These are phyloP conservation scores for Neonectria ditissima DNA, from an alignment of 2,329 filamentous ascomycete species.

Conservation along the genomic window DNA sequence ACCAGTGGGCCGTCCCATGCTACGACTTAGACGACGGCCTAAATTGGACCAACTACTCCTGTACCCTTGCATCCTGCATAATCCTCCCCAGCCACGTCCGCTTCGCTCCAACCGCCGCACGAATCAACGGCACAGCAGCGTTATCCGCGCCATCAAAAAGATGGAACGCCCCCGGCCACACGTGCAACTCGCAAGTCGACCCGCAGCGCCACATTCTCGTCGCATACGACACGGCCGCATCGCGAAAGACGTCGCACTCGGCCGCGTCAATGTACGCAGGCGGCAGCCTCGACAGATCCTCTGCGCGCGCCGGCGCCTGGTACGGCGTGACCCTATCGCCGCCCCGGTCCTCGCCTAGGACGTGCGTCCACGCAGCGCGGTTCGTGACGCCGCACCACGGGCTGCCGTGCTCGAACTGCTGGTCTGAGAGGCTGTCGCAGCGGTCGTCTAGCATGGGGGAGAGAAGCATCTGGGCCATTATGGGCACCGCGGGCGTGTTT, in stretches of 20 bases:
- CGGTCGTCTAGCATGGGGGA: slow-evolving; percentile 41
- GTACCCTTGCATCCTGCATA: slow-evolving; percentile 3
- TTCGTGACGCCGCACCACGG: slow-evolving; percentile 32
- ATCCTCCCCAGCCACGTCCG: slow-evolving; percentile 29
- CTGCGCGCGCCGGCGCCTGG: slow-evolving; percentile 32
- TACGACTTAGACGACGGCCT: neutral
- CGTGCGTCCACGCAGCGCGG: slow-evolving; percentile 31
- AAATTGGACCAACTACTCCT: neutral
- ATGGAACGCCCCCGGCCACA: slow-evolving; percentile 39
- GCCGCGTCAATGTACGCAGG: slow-evolving; percentile 38
- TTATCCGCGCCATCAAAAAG: slow-evolving; percentile 34
- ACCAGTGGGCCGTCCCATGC: slow-evolving; percentile 1
- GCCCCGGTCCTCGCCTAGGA: slow-evolving; percentile 29
- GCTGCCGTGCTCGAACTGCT: slow-evolving; percentile 38
- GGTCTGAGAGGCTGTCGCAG: slow-evolving; percentile 30
- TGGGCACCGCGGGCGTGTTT: slow-evolving; percentile 17
- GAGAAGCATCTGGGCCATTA: slow-evolving; percentile 39
- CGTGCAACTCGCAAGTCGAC: slow-evolving; percentile 36
- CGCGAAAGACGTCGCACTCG: slow-evolving; percentile 38
- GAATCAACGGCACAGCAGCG: slow-evolving; percentile 31
- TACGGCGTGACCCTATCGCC: slow-evolving; percentile 27
- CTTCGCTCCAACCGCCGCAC: slow-evolving; percentile 29
- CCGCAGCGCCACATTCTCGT: slow-evolving; percentile 36
- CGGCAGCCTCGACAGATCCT: slow-evolving; percentile 33
- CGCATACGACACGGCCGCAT: slow-evolving; percentile 34